phyloP scores from a whole-genome alignment of 192 early-diverging fungal genomes.

The Linnemannia schmuckeri region DNA sequence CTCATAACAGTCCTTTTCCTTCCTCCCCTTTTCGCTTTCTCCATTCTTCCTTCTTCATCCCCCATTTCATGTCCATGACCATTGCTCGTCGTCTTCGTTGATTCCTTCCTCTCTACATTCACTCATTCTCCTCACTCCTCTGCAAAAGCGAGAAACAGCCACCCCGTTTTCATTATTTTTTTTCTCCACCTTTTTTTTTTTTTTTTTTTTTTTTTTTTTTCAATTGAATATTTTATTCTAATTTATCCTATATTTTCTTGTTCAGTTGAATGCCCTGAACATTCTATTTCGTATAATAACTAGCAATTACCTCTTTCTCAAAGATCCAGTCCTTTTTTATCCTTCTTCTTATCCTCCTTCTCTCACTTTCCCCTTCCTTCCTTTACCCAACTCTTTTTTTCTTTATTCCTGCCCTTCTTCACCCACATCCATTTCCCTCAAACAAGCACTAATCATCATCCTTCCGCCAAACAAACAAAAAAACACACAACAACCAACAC shows the following conservation, averaged over 20 bases:
- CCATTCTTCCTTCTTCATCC: background rate
- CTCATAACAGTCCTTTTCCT: background rate
- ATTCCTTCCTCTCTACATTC: background rate
- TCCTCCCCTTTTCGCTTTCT: background rate
- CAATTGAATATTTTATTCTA: background rate
- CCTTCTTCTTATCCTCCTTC: background rate
- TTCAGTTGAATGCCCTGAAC: background rate
- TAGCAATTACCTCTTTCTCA: background rate
- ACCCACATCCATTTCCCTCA: background rate
- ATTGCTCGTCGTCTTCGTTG: background rate
- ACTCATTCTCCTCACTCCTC: background rate
- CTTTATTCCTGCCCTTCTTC: background rate
- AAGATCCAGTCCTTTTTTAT: slow-evolving; percentile 7
- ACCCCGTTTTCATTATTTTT: background rate
- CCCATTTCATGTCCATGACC: slow-evolving; percentile 3
- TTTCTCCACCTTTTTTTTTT: background rate
- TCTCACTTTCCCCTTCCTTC: background rate
- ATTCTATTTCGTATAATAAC: background rate
- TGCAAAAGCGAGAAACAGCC: background rate
- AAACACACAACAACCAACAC: background rate
- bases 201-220: background rate
- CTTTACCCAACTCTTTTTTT: background rate
- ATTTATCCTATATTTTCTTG: background rate
- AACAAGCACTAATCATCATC: background rate
- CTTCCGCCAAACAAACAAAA: background rate